Conservation (phyloP, 768 basidiomycete species). For the Inosperma sp. region DNA sequence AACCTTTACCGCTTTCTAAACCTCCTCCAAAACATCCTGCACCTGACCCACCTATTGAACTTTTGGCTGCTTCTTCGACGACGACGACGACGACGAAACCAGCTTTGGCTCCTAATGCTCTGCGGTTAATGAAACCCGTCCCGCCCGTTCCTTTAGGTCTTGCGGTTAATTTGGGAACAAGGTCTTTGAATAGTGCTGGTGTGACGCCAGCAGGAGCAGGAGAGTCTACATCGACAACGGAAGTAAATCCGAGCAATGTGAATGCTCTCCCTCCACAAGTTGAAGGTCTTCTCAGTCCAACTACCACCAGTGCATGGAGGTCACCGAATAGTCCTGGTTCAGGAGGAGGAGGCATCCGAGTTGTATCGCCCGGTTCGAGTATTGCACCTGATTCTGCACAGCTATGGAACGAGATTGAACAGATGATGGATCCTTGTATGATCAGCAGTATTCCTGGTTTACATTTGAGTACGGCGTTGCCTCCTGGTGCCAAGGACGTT, state of each 20-base stretch:
- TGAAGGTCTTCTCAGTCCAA: background rate
- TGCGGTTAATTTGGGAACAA: background rate
- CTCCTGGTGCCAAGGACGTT: slow-evolving; percentile 20
- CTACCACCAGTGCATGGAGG: slow-evolving; percentile 2
- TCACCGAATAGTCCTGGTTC: background rate
- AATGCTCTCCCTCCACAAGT: background rate
- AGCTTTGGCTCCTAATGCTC: background rate
- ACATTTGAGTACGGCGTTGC: slow-evolving; percentile 21
- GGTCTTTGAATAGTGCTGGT: too few relatives aligned
- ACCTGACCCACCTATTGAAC: background rate
- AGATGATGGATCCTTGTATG: slow-evolving; percentile 27
- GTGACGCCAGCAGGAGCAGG: too few relatives aligned
- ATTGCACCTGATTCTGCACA: slow-evolving; percentile 23
- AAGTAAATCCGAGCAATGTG: background rate
- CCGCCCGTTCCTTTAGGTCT: slow-evolving; percentile 7
- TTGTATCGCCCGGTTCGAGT: slow-evolving; percentile 13
- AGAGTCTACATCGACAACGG: background rate
- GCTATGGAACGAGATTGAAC: slow-evolving; percentile 26
- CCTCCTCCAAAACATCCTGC: background rate
- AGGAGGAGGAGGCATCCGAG: too few relatives aligned
- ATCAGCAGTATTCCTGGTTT: slow-evolving; percentile 22
- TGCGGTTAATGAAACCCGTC: too few relatives aligned
- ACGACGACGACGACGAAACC: slow-evolving; percentile 6
- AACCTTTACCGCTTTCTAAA: background rate
- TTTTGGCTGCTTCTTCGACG: background rate